Evolutionary conservation across 257 asterid genomes (phyloP).

Genomic region (Pogostemon cablin): DNA sequence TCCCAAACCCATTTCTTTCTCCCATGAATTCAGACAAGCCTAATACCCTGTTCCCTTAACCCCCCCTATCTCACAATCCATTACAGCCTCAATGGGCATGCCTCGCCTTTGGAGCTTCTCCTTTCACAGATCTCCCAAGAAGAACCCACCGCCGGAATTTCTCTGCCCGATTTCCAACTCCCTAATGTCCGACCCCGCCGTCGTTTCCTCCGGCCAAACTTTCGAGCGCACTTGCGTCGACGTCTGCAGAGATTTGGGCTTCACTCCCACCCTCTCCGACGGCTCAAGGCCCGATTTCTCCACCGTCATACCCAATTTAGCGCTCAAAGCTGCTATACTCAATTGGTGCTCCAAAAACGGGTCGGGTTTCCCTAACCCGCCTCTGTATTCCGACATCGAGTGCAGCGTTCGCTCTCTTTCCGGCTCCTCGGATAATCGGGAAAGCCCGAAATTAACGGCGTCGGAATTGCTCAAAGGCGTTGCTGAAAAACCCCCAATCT

Average conservation of each 20-base stretch:
- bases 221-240: conserved; percentile 67
- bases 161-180: conserved; percentile 75
- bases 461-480: conserved; percentile 58
- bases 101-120: conserved; percentile 59
- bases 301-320: conserved; percentile 65
- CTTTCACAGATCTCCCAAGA: conserved; percentile 44
- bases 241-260: conserved; percentile 60
- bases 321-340: conserved; percentile 62
- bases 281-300: conserved; percentile 74
- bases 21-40: conserved; percentile 32
- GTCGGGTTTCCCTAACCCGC: conserved; percentile 53
- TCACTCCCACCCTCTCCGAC: conserved; percentile 60
- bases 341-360: conserved; percentile 70
- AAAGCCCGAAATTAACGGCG: conserved; percentile 29
- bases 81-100: conserved; percentile 48
- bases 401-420: conserved; percentile 42
- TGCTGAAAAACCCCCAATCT: conserved; percentile 48
- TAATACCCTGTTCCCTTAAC: neutral
- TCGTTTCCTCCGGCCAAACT: conserved; percentile 85
- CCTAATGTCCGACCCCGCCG: conserved; percentile 80
- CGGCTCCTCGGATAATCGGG: conserved; percentile 23
- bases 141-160: conserved; percentile 54
- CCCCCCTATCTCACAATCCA: neutral
- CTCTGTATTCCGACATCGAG: conserved; percentile 52
- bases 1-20: neutral